These are phyloP conservation scores for Sarcodon sp. DNA, from an alignment of 768 basidiomycete genomes.

Conservation along the genomic window DNA sequence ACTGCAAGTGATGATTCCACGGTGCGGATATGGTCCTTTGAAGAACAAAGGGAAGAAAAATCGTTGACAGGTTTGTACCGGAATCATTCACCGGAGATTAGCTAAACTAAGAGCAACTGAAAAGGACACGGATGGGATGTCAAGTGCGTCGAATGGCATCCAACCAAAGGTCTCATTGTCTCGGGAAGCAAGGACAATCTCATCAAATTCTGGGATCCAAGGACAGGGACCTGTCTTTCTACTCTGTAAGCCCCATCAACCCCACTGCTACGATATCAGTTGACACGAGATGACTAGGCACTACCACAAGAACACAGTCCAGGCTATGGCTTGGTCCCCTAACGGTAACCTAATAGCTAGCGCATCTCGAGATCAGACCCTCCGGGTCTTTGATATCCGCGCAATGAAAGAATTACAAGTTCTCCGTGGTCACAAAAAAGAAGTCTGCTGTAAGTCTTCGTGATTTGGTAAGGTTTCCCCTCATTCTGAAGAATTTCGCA, in stretches of 20 bases:
- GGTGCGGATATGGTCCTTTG: slow-evolving; percentile 91
- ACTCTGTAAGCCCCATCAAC: slow-evolving; percentile 50
- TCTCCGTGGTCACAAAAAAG: slow-evolving; percentile 94
- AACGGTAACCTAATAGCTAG: slow-evolving; percentile 92
- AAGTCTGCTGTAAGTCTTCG: slow-evolving; percentile 77
- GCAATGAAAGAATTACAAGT: slow-evolving; percentile 93
- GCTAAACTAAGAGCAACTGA: not conserved
- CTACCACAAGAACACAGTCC: slow-evolving; percentile 94
- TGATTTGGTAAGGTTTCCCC: not conserved
- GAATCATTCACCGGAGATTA: not conserved
- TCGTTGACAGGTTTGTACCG: slow-evolving; percentile 55
- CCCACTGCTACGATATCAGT: not conserved
- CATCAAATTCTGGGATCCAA: slow-evolving; percentile 99
- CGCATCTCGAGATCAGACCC: slow-evolving; percentile 88
- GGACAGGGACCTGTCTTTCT: slow-evolving; percentile 81
- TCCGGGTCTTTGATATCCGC: slow-evolving; percentile 94
- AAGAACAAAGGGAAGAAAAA: slow-evolving; percentile 81
- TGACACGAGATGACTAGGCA: slow-evolving; percentile 36
- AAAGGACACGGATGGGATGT: slow-evolving; percentile 99
- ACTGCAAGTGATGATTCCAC: slow-evolving; percentile 95
- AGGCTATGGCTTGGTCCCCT: slow-evolving; percentile 87
- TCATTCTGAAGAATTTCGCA: slow-evolving; percentile 15
- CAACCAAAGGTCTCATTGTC: slow-evolving; percentile 87
- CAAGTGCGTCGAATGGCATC: slow-evolving; percentile 98
- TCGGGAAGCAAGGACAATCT: slow-evolving; percentile 97